These are phyloP conservation scores for Pythium rishiriense DNA, from an alignment of 352 stramenopile genomes.

Conservation along the genomic window DNA sequence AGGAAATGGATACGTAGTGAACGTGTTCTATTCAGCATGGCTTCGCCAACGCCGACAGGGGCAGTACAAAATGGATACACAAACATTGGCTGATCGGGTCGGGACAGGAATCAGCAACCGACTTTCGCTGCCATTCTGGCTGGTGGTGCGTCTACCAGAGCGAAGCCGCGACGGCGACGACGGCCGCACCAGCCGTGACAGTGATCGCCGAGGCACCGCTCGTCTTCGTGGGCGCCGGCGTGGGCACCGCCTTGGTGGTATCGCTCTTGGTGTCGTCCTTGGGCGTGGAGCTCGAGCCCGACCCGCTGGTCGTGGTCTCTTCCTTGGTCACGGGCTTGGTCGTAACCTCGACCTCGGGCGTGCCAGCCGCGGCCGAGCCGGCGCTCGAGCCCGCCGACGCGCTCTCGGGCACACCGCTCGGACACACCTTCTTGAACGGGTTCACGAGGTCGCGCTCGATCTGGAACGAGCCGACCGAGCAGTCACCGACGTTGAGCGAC, in stretches of 20 bases:
- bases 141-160: slow-evolving; percentile 11
- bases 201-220: slow-evolving; percentile 1
- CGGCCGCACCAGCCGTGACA: background rate
- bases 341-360: background rate
- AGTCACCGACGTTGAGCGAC: background rate
- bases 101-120: too few relatives aligned
- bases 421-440: slow-evolving; percentile 1
- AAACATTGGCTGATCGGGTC: too few relatives aligned
- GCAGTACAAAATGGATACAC: too few relatives aligned
- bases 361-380: background rate
- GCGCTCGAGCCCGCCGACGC: slow-evolving; percentile 1
- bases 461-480: background rate
- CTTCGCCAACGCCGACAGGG: too few relatives aligned
- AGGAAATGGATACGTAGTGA: too few relatives aligned
- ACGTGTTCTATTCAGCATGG: slow-evolving; percentile 3
- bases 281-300: background rate
- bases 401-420: background rate
- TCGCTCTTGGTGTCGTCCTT: background rate
- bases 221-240: background rate
- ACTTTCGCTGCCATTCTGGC: too few relatives aligned
- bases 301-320: background rate
- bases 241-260: background rate
- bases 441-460: slow-evolving; percentile 5
- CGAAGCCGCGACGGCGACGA: slow-evolving; percentile 3
- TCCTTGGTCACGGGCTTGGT: background rate